Percentiles rank a stretch among this genome's conserved stretches.
These are phyloP conservation scores for Trichoderma harzianum DNA, from an alignment of 2,329 filamentous ascomycete genomes.

Conservation along the genomic window DNA sequence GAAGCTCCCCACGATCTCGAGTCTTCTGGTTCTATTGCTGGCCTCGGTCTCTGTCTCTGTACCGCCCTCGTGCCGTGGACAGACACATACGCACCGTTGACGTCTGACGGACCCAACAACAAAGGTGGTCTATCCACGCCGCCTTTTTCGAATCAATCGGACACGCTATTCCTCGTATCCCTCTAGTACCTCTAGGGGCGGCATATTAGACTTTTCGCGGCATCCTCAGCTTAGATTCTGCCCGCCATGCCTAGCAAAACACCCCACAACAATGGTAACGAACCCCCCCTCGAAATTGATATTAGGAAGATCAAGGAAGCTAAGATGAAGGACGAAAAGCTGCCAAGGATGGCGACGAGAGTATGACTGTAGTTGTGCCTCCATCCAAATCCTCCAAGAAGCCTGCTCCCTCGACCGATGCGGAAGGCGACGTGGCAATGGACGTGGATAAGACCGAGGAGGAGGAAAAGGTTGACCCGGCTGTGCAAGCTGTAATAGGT, in stretches of 20 bases:
- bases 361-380: constrained; percentile 79
- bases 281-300: constrained; percentile 62
- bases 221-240: background rate
- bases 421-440: constrained; percentile 70
- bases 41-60: background rate
- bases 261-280: constrained; percentile 67
- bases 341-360: constrained; percentile 65
- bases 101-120: background rate
- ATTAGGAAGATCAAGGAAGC: constrained; percentile 61
- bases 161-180: background rate
- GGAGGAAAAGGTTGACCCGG: constrained; percentile 58
- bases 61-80: background rate
- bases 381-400: constrained; percentile 63
- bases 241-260: constrained; percentile 67
- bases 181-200: too few species aligned
- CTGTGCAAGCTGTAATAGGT: constrained; percentile 60
- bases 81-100: constrained; percentile 2
- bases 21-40: background rate
- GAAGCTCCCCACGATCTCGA: constrained; percentile 5
- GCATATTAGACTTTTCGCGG: background rate
- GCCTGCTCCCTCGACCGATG: constrained; percentile 55
- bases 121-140: background rate
- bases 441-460: constrained; percentile 54
- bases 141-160: background rate
- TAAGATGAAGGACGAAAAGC: constrained; percentile 63